Base-by-base conservation (phyloP, 2,329 filamentous ascomycete genomes). In the Stromatinia cepivora region DNA sequence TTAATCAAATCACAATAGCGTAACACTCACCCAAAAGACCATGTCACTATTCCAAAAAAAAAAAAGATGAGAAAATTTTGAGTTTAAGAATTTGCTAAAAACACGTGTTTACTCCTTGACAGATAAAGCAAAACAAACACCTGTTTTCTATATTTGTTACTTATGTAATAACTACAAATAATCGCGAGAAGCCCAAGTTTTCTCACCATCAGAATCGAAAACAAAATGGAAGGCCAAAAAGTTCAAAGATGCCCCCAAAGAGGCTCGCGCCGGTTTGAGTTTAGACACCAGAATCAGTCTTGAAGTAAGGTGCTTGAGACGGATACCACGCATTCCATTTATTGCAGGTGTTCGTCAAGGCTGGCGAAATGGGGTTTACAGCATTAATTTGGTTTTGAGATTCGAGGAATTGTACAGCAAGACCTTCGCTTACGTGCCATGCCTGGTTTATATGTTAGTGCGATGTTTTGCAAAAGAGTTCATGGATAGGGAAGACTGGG, bases 271-370 rank as follows among this genome's bases (percentile, higher is more conserved):
- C 4, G 17, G 8, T 6, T 15, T 22, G 7, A 8, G 11, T 39
- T 71, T 71, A 77, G 31, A 77, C 73, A 66, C 76, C 76, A 59
- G 75, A 77, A 66, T 77, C 76, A 31, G 75, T 72, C 58, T 77
- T 72, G 6, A 46, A 2, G 59, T 66, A 76, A 22, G 70, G 17
- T 11, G 70, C 25, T 34, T 72, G 61, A 22, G 68, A 67, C 11
- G 65, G 48, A 11, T 66, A 69, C 67, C 74, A 78, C 2, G 31
- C 62, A 50, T 70, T 58, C 75, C 75, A 77, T 31, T 71, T 70
- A 2, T 69, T 54, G 67, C 76, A 78, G 4, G 66, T 68, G 11
- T 69, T 62, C 0, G 71, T 69, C 50, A 75, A 71, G 1, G 72
- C 62, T 63, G 76, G 71, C 1, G 70, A 69, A 17, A 70, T 68